Evolutionary conservation across 2,329 filamentous ascomycete genomes (phyloP).

Genomic region (Graphiopsis chlorocephala): DNA sequence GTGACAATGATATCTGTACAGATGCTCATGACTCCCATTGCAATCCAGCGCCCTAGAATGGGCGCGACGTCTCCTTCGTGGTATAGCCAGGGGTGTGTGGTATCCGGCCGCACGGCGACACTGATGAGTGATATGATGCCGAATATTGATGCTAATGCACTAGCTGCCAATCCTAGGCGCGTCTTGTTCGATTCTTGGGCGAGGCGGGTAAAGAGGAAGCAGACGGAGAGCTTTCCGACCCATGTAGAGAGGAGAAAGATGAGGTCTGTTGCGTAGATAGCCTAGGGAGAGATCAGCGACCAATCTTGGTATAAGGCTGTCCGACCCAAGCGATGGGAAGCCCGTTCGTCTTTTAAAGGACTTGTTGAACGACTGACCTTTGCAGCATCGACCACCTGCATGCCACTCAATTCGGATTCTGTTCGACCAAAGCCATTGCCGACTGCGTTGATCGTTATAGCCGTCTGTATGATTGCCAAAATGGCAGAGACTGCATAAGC

Average conservation of each 20-base stretch:
- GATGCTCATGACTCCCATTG: conserved; percentile 11
- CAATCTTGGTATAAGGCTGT: not conserved
- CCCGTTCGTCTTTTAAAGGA: not conserved
- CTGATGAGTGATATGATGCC: conserved; percentile 9
- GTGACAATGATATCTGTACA: conserved; percentile 15
- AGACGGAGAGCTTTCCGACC: conserved; percentile 20
- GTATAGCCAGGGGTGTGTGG: conserved; percentile 15
- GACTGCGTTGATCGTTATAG: not conserved
- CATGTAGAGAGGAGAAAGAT: conserved; percentile 19
- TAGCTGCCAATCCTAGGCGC: conserved; percentile 7
- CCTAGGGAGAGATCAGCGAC: conserved; percentile 3
- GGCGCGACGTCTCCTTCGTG: not conserved
- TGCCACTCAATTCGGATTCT: not conserved
- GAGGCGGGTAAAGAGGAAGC: conserved; percentile 19
- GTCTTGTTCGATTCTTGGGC: conserved; percentile 15
- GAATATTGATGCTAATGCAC: not conserved
- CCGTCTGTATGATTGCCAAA: conserved; percentile 10
- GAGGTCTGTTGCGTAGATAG: conserved; percentile 20
- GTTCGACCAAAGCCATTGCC: conserved; percentile 4
- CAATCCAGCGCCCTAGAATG: conserved; percentile 8
- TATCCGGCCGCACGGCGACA: conserved; percentile 5
- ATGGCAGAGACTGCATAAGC: conserved; percentile 1
- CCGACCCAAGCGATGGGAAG: not conserved
- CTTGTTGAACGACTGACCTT: conserved; percentile 3
- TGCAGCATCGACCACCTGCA: not conserved